phyloP scores from a whole-genome alignment of 2,329 filamentous ascomycete species.

The Lasiodiplodia theobromae region DNA sequence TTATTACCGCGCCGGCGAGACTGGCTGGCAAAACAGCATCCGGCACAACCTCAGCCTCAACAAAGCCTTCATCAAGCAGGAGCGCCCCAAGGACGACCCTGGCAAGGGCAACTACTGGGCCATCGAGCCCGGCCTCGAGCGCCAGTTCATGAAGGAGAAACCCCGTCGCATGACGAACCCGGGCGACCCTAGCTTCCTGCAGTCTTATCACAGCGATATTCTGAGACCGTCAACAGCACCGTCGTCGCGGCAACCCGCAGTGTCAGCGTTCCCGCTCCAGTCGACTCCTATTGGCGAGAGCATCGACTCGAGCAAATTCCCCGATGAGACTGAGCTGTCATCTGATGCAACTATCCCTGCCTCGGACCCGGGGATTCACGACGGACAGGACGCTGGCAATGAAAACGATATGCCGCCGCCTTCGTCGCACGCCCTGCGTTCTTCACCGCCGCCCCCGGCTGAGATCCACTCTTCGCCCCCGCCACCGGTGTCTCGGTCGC shows the following conservation, averaged over 20 bases:
- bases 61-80: conserved; percentile 95
- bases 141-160: conserved; percentile 89
- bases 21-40: conserved; percentile 99
- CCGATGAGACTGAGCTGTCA: conserved; percentile 58
- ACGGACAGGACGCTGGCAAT: conserved; percentile 50
- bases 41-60: conserved; percentile 96
- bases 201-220: conserved; percentile 42
- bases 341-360: conserved; percentile 61
- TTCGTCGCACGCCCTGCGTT: conserved; percentile 58
- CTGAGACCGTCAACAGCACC: conserved; percentile 48
- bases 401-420: conserved; percentile 52
- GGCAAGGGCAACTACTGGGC: conserved; percentile 98
- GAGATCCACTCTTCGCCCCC: conserved; percentile 93
- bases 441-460: conserved; percentile 74
- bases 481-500: conserved; percentile 71
- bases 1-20: conserved; percentile 81
- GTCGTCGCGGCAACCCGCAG: conserved; percentile 32
- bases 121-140: conserved; percentile 88
- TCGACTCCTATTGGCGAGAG: conserved; percentile 46
- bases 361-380: conserved; percentile 58
- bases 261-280: conserved; percentile 21
- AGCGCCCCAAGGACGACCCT: conserved; percentile 94
- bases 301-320: conserved; percentile 59
- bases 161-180: conserved; percentile 63
- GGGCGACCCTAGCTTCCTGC: conserved; percentile 40